Evolutionary conservation across 164 flowering plant species (phyloP).

Genomic region (Santalum album): DNA sequence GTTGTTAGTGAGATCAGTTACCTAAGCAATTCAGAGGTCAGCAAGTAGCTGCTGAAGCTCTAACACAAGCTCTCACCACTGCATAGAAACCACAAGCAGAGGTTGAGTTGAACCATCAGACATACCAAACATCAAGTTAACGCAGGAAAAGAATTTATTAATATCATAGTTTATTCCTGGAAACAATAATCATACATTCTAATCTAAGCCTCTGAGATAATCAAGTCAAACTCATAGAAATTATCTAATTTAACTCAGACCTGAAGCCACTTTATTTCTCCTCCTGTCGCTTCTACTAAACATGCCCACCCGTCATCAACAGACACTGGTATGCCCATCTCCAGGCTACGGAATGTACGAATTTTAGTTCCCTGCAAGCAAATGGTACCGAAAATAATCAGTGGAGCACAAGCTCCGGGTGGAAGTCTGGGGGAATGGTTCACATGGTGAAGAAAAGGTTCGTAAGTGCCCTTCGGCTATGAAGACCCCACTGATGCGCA

Average conservation of each 20-base stretch:
- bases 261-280: slow-evolving; percentile 10
- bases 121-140: not conserved
- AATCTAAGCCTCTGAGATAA: not conserved
- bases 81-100: slow-evolving; percentile 17
- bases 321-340: slow-evolving; percentile 7
- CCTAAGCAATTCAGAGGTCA: slow-evolving; percentile 27
- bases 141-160: not conserved
- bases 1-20: slow-evolving; percentile 9
- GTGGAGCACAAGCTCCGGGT: slow-evolving; percentile 5
- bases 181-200: slow-evolving; percentile 4
- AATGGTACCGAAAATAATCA: not conserved
- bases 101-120: slow-evolving; percentile 3
- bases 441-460: not conserved
- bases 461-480: not conserved
- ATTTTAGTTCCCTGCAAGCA: slow-evolving; percentile 8
- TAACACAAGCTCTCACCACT: slow-evolving; percentile 17
- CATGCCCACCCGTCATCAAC: slow-evolving; percentile 3
- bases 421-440: slow-evolving; percentile 5
- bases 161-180: not conserved
- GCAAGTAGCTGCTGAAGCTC: slow-evolving; percentile 18
- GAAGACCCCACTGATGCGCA: not conserved
- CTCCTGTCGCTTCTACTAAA: not conserved
- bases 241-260: slow-evolving; percentile 19
- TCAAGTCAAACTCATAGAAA: slow-evolving; percentile 5
- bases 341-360: slow-evolving; percentile 8